Evolutionary conservation across 805 yeast genomes (phyloP), one percentile per base, ranked within the genome.

Genomic region (Tetrapisispora pingtungensis): DNA sequence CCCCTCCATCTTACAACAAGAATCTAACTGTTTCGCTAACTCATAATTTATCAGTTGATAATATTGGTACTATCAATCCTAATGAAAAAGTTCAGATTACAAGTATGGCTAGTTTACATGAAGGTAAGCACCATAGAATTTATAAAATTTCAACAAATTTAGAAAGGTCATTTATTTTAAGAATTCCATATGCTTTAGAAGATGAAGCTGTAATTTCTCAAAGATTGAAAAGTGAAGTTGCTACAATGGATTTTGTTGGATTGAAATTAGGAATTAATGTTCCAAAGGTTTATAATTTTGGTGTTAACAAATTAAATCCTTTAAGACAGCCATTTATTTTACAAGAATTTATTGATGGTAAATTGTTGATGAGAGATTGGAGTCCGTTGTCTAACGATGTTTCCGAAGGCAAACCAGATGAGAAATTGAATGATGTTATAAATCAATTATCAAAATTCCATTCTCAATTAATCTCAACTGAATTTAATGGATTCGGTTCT

Each of bases 91-190:
- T 78, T 28, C 63, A 70, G 42, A 71, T 87, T 52, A 80, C 78
- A 55, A 79, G 89, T 40, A 78, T 90, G 59, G 77, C 85, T 47
- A 82, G 94, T 44, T 74, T 87, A 48, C 95, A 86, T 58, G 97
- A 90, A 64, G 98, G 97, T 44, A 87, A 86, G 66, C 96, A 87
- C 61, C 90, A 90, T 67, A 75, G 96, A 59, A 70, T 90, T 47
- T 90, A 89, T 66, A 79, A 82, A 59, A 67, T 88, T 33, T 75
- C 77, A 18, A 69, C 88, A 44, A 75, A 75, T 50, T 36, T 56
- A 10, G 80, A 68, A 2, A 81, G 77, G 52, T 67, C 74, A 10
- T 79, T 82, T 51, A 75, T 85, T 26, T 71, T 93, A 62, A 77
- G 98, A 62, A 75, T 93, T 43, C 98, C 97, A 19, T 93, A 93